These are phyloP conservation scores for Isabelozyma pseudorhagii DNA, from an alignment of 805 yeast species.

Conservation along the genomic window DNA sequence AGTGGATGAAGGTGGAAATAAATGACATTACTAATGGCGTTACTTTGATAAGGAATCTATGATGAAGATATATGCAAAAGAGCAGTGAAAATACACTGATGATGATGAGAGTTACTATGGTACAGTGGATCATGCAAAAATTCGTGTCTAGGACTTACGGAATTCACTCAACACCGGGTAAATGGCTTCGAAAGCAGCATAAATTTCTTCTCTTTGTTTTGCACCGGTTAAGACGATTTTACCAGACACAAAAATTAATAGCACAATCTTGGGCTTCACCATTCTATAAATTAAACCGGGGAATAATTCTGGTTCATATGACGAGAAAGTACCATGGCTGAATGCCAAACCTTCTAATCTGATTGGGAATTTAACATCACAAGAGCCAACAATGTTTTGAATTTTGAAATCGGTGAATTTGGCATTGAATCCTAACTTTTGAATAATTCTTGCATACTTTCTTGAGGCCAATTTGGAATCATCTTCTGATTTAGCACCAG, in stretches of 20 bases:
- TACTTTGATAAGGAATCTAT: background rate
- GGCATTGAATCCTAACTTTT: conserved; percentile 95
- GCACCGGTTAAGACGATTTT: conserved; percentile 98
- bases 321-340: conserved; percentile 97
- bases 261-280: conserved; percentile 98
- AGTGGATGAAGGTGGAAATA: background rate
- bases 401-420: conserved; percentile 97
- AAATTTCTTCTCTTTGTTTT: conserved; percentile 96
- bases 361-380: conserved; percentile 98
- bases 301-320: conserved; percentile 96
- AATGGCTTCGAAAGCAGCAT: conserved; percentile 96
- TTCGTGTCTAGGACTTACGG: conserved; percentile 61
- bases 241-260: conserved; percentile 93
- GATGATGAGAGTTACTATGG: background rate
- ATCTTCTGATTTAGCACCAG: conserved; percentile 98
- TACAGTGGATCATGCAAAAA: background rate
- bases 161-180: conserved; percentile 98
- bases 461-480: conserved; percentile 97
- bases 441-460: conserved; percentile 96
- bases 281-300: conserved; percentile 98
- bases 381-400: conserved; percentile 96
- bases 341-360: conserved; percentile 96
- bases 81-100: background rate
- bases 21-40: background rate
- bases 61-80: background rate